These are phyloP conservation scores for Sorghum bicolor DNA, from an alignment of 176 grass and related monocot genomes.

Conservation along the genomic window DNA sequence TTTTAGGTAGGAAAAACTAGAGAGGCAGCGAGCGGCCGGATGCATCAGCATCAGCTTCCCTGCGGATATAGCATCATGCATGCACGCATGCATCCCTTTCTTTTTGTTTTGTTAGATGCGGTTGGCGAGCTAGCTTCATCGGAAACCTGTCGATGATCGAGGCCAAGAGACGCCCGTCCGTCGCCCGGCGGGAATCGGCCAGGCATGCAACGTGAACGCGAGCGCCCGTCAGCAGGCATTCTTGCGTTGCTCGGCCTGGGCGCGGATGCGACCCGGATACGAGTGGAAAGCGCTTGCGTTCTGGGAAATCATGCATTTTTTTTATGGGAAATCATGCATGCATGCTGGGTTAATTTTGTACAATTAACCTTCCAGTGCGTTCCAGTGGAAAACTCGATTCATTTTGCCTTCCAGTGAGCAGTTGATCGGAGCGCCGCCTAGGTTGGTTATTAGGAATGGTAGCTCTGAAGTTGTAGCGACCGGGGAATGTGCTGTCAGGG, in stretches of 20 bases:
- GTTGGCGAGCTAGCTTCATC: conserved; percentile 37
- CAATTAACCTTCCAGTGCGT: too few species aligned
- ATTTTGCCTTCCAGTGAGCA: neutral
- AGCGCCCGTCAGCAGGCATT: too few species aligned
- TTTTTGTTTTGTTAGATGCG: conserved; percentile 30
- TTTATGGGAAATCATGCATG: too few species aligned
- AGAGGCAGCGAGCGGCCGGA: neutral
- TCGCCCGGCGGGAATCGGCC: too few species aligned
- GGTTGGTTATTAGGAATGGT: conserved; percentile 29
- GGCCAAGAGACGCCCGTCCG: too few species aligned
- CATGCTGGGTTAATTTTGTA: too few species aligned
- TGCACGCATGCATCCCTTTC: neutral
- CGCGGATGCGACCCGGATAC: too few species aligned
- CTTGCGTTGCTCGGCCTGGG: too few species aligned
- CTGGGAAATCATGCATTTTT: too few species aligned
- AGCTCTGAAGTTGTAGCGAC: conserved; percentile 46
- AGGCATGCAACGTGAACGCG: too few species aligned
- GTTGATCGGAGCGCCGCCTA: neutral
- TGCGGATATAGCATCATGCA: neutral
- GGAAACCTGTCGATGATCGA: too few species aligned
- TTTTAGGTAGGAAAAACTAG: conserved; percentile 42
- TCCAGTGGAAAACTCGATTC: neutral
- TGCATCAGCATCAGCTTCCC: neutral
- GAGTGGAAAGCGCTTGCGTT: too few species aligned
- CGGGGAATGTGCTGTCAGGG: conserved; percentile 11